These are phyloP conservation scores for Apiotrichum porosum DNA, from an alignment of 1,284 basidiomycete genomes.

Conservation along the genomic window DNA sequence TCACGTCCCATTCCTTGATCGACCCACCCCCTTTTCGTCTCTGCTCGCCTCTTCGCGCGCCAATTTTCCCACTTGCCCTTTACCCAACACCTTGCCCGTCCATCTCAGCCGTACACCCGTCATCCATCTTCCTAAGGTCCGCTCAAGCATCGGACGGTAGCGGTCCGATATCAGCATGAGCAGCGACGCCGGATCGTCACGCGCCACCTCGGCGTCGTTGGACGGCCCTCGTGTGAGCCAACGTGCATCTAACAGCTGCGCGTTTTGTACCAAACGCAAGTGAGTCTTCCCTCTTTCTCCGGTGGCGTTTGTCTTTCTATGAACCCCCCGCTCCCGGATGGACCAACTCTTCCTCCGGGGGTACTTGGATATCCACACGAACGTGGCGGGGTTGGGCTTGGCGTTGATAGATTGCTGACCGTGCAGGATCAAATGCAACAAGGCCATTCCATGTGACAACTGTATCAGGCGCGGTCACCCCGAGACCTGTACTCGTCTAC, in stretches of 20 bases:
- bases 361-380: too few relatives aligned
- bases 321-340: neutral
- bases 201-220: neutral
- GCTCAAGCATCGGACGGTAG: neutral
- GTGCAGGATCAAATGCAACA: conserved; percentile 24
- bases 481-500: conserved; percentile 18
- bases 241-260: conserved; percentile 19
- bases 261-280: conserved; percentile 24
- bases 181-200: neutral
- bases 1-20: too few relatives aligned
- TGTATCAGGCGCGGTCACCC: conserved; percentile 21
- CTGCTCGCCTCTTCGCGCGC: too few relatives aligned
- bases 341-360: too few relatives aligned
- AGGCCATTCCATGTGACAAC: conserved; percentile 19
- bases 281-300: conserved; percentile 1
- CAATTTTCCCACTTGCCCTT: too few relatives aligned
- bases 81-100: too few relatives aligned
- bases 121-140: neutral
- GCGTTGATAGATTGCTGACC: too few relatives aligned
- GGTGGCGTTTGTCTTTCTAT: neutral
- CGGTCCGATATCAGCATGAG: neutral
- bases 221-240: conserved; percentile 12
- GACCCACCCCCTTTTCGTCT: too few relatives aligned
- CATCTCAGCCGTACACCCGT: too few relatives aligned
- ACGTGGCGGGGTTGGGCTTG: too few relatives aligned